phyloP scores from a whole-genome alignment of 257 asterid genomes.

The Paulownia fortunei region DNA sequence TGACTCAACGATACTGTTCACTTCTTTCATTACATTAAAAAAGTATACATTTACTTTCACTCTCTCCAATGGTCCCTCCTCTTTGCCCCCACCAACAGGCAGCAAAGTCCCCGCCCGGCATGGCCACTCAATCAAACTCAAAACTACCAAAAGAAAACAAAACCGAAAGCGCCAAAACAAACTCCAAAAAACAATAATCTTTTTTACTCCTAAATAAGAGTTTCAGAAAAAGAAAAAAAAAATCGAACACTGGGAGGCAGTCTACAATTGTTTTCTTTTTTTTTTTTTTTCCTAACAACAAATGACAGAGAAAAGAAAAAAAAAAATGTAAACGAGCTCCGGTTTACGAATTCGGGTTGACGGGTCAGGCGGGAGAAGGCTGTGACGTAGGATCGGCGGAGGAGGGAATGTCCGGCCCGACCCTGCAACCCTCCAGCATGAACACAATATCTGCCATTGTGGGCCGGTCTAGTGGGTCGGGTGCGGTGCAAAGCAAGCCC shows the following conservation, averaged over 20 bases:
- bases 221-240: neutral
- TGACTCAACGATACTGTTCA: constrained; percentile 20
- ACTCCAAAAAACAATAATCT: neutral
- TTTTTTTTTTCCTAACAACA: constrained; percentile 11
- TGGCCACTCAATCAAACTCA: constrained; percentile 23
- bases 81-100: neutral
- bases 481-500: constrained; percentile 76
- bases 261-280: neutral
- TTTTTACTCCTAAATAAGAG: neutral
- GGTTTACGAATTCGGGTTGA: constrained; percentile 7
- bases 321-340: constrained; percentile 29
- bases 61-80: neutral
- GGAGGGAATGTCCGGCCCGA: constrained; percentile 65
- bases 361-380: constrained; percentile 61
- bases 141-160: neutral
- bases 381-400: constrained; percentile 70
- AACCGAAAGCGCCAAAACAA: neutral
- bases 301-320: neutral
- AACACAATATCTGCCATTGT: constrained; percentile 72
- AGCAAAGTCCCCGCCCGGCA: constrained; percentile 29
- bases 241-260: neutral
- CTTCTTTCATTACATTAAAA: constrained; percentile 8
- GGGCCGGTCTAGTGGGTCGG: constrained; percentile 72
- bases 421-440: constrained; percentile 86
- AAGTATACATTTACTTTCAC: neutral